Conservation (phyloP, 1,284 basidiomycete genomes). For the Cryptococcus sp. region DNA sequence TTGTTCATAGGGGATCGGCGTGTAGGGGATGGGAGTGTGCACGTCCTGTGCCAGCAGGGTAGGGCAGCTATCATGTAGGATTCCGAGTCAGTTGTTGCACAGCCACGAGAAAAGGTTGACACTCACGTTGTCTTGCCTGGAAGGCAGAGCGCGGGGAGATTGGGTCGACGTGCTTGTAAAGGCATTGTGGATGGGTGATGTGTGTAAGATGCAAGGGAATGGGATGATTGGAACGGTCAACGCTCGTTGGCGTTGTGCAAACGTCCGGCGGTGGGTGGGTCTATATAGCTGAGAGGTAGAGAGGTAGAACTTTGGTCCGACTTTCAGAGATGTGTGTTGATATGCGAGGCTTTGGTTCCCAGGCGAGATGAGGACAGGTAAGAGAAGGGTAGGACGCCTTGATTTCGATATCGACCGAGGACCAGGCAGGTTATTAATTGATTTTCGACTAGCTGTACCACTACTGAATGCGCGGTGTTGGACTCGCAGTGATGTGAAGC, state of each 20-base stretch:
- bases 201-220: neutral
- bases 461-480: too few relatives aligned
- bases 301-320: neutral
- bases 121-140: constrained; percentile 7
- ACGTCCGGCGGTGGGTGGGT: neutral
- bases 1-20: constrained; percentile 22
- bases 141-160: constrained; percentile 24
- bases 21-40: constrained; percentile 29
- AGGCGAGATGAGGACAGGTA: neutral
- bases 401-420: too few relatives aligned
- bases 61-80: neutral
- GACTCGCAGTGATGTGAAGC: too few relatives aligned
- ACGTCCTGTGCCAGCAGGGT: constrained; percentile 17
- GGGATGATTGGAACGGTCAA: constrained; percentile 3
- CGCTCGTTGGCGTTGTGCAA: neutral
- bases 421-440: too few relatives aligned
- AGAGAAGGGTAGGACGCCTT: neutral
- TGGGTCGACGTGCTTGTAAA: constrained; percentile 28
- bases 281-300: neutral
- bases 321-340: neutral
- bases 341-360: neutral
- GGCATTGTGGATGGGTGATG: constrained; percentile 20
- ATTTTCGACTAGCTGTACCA: too few relatives aligned
- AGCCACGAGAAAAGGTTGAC: neutral
- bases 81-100: neutral